Base-by-base conservation (phyloP, 768 basidiomycete genomes). In the Serendipita vermifera region DNA sequence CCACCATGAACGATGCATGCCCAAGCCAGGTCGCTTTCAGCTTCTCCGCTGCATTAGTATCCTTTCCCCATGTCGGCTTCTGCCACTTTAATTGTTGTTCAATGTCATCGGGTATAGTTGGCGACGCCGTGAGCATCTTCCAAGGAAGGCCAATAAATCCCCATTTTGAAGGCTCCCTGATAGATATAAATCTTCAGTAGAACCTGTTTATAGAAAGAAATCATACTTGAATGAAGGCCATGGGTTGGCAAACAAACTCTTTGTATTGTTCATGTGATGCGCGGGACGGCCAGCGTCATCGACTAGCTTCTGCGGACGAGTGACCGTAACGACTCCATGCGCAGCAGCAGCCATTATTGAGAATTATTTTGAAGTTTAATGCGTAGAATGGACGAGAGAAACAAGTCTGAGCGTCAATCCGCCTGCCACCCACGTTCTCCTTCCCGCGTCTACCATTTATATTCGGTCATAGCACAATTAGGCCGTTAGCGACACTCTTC, bases 11-110 rank as follows among this genome's bases (percentile, higher is more conserved):
- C 51, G 73, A 78, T 0, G 77, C 78, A 64, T 79, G 78, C 7
- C 77, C 77, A 0, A 79, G 68, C 76, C 76, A 78, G 0, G 77
- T 79, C 4, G 75, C 67, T 58, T 74, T 77, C 32, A 79, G 71
- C n/a, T n/a, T n/a, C 3, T 54, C 56, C 1, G 59, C 59, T 2
- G 38, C 46, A 2, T 57, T 38, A 0, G 40, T 20, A 3, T 57
- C 60, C 38, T 56, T 40, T 31, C 64, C 65, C 67, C 67, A 68
- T 24, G 60, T 62, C 1, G 67, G 66, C 1, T 20, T 51, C 29
- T 51, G 46, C 46, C 20, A 26, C 27, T 51, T 51, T 20, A 51
- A 29, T 4, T 26, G 20, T n/a, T 20, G n/a, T n/a, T 51, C 46
- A 9, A 51, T 26, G 22, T 51, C 46, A n/a, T 51, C 31, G 1